Conservation (phyloP, 1,284 basidiomycete genomes). For the Porodaedalea pini region DNA sequence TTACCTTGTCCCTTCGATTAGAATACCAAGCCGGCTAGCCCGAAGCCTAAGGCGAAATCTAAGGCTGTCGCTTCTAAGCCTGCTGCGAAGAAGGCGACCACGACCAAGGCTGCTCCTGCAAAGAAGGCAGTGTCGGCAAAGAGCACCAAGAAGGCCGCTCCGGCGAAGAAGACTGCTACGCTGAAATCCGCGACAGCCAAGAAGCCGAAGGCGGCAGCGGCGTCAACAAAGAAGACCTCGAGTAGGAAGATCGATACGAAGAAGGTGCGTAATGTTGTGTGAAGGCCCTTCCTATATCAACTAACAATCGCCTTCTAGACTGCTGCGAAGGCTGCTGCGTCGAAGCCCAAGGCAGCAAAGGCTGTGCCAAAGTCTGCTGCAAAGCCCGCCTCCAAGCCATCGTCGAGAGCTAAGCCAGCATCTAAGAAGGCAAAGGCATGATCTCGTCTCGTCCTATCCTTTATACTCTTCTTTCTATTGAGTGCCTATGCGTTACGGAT, state of each 20-base stretch:
- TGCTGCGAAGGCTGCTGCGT: constrained; percentile 30
- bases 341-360: constrained; percentile 32
- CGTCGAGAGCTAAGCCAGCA: constrained; percentile 25
- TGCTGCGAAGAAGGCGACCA: constrained; percentile 9
- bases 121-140: constrained; percentile 7
- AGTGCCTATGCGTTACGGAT: not conserved
- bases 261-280: constrained; percentile 30
- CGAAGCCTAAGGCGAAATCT: constrained; percentile 14
- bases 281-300: not conserved
- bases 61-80: constrained; percentile 18
- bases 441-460: not conserved
- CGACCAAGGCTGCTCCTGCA: constrained; percentile 3
- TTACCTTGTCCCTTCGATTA: constrained; percentile 30
- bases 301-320: constrained; percentile 23
- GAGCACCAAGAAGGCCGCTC: constrained; percentile 15
- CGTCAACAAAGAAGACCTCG: constrained; percentile 35
- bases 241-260: constrained; percentile 41
- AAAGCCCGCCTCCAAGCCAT: constrained; percentile 27
- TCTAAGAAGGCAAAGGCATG: constrained; percentile 17
- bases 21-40: constrained; percentile 35
- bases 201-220: constrained; percentile 23
- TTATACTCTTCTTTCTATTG: constrained; percentile 5
- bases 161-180: constrained; percentile 34
- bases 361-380: constrained; percentile 5
- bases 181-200: constrained; percentile 23